These are phyloP conservation scores for Rosa persica DNA, from an alignment of 306 rosid species.

Conservation along the genomic window DNA sequence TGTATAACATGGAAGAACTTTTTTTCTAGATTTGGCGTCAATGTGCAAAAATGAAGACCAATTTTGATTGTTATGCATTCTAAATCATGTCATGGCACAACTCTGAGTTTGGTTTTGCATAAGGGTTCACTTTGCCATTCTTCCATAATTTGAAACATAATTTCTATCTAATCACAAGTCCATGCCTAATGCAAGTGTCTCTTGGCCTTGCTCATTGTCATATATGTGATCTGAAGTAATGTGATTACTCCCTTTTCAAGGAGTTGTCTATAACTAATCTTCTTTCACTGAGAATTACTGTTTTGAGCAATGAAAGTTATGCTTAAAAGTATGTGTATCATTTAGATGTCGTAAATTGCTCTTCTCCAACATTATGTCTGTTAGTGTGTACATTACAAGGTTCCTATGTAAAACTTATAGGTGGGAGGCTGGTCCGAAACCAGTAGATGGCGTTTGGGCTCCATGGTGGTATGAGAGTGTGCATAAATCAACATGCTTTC, in stretches of 20 bases:
- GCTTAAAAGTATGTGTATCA: neutral
- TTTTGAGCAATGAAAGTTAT: neutral
- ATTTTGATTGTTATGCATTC: neutral
- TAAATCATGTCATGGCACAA: neutral
- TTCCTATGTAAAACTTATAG: slow-evolving; percentile 44
- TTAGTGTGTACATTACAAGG: slow-evolving; percentile 15
- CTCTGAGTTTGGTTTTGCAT: neutral
- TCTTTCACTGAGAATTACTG: neutral
- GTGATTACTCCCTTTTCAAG: neutral
- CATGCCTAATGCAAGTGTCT: neutral
- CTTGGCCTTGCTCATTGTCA: neutral
- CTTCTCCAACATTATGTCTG: neutral
- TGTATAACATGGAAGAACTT: neutral
- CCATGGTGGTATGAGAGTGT: slow-evolving; percentile 79
- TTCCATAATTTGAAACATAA: neutral
- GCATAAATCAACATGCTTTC: slow-evolving; percentile 61
- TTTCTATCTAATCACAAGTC: neutral
- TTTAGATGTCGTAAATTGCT: neutral
- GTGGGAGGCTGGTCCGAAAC: slow-evolving; percentile 81
- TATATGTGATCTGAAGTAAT: neutral
- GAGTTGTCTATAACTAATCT: neutral
- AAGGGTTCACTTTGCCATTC: neutral
- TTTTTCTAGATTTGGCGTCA: neutral
- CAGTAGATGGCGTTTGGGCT: slow-evolving; percentile 79
- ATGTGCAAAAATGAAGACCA: neutral